A percentile compares a stretch with the other conserved stretches of the same genome.
Conservation (phyloP, 2,329 filamentous ascomycete species). For the Rhinocladiella mackenziei region DNA sequence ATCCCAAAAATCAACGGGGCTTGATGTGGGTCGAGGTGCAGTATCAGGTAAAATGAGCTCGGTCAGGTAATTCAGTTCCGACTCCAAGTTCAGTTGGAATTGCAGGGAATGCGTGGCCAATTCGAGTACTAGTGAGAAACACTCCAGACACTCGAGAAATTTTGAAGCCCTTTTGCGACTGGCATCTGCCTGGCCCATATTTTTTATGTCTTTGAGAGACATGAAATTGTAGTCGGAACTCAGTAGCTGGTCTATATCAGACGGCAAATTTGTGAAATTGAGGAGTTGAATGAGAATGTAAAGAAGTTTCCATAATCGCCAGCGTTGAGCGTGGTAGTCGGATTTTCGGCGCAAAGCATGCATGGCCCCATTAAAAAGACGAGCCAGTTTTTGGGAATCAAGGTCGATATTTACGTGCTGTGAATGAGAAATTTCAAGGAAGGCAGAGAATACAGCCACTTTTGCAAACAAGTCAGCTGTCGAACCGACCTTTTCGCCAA, state of each 20-base stretch:
- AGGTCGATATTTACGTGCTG: neutral
- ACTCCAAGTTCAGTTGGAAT: conserved; percentile 5
- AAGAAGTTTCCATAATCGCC: conserved; percentile 25
- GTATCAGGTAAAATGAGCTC: conserved; percentile 2
- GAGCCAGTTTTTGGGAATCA: conserved; percentile 1
- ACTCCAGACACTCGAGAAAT: conserved; percentile 19
- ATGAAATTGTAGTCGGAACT: conserved; percentile 6
- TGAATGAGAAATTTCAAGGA: conserved; percentile 9
- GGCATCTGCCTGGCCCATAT: neutral
- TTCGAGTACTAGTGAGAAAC: conserved; percentile 15
- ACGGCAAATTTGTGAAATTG: neutral
- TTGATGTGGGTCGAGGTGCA: neutral
- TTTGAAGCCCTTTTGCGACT: neutral
- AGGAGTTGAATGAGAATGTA: conserved; percentile 5
- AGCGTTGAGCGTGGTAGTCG: conserved; percentile 27
- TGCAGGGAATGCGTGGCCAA: neutral
- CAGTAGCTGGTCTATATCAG: conserved; percentile 3
- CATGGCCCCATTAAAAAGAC: conserved; percentile 4
- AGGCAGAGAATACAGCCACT: conserved; percentile 16
- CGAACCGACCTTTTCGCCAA: conserved; percentile 18
- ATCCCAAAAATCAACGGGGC: conserved; percentile 7
- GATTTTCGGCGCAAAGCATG: conserved; percentile 17
- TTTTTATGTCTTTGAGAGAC: conserved; percentile 8
- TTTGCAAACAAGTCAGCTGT: conserved; percentile 20
- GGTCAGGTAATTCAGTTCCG: conserved; percentile 11